These are phyloP conservation scores for Skeletonema marinoi DNA, from an alignment of 108 stramenopile genomes.

Conservation along the genomic window DNA sequence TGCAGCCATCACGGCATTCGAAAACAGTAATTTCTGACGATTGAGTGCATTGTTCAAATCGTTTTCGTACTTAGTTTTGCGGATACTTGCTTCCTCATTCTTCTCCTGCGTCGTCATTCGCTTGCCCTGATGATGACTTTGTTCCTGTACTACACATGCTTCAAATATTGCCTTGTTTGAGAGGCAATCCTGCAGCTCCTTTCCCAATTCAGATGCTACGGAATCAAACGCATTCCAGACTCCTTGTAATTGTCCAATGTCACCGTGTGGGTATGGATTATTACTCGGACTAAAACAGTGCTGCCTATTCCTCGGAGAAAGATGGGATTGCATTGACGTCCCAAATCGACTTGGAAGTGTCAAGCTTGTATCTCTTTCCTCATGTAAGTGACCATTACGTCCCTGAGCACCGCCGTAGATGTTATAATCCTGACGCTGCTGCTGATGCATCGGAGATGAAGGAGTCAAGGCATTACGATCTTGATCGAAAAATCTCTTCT, in stretches of 20 bases:
- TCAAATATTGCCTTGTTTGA: conserved; percentile 1
- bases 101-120: neutral
- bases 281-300: neutral
- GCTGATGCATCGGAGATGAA: neutral
- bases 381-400: neutral
- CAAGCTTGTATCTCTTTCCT: neutral
- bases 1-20: neutral
- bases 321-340: neutral
- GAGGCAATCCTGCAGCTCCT: neutral
- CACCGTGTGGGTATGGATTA: neutral
- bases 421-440: neutral
- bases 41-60: neutral
- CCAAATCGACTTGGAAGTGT: neutral
- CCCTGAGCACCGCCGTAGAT: neutral
- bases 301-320: neutral
- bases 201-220: neutral
- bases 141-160: neutral
- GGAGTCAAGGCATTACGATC: neutral
- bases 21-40: neutral
- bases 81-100: neutral
- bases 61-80: neutral
- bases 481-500: neutral
- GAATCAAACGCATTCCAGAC: neutral
- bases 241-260: conserved; percentile 2
- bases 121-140: neutral